Base-by-base conservation (phyloP, 495 filamentous ascomycete genomes). In the Penicillium canariense region DNA sequence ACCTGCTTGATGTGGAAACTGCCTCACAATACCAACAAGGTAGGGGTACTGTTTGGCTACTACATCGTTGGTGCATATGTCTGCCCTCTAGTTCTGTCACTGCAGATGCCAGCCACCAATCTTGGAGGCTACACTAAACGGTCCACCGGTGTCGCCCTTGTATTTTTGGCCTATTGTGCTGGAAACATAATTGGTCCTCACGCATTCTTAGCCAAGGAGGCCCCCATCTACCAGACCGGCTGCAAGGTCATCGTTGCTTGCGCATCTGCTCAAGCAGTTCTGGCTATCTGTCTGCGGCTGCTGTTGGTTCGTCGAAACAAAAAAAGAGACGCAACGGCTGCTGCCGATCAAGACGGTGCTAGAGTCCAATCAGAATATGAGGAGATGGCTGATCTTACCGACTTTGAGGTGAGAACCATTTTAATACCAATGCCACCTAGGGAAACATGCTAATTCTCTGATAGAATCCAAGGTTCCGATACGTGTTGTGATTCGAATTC, bases 81-180 rank as follows among this genome's bases (percentile, higher is more conserved):
- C 15, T 71, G 67, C 45, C 68, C 68, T 5, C 46, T 74, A 25
- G 71, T 76, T 2, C 64, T 76, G 31, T 66, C 70, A 0, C 53
- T 74, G 11, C 71, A 74, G 30, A 69, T 76, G 71, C 73, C 73
- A 6, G 63, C 71, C 17, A 72, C 60, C 7, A 76, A 76, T 51
- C 56, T 72, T 1, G 68, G 67, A 43, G 71, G 73, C 9, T 74
- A 76, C 55, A 74, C 73, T 0, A 76, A 76, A 52, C 70, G 70
- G 38, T 61, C 63, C n/a, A 76, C 73, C 3, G 60, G 62, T 47
- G 66, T 67, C 17, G 71, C 69, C 1, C 42, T 74, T 36, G 71
- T 76, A 0, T 76, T 76, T 45, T 51, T 74, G 42, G 71, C 68
- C 4, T 74, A 74, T 55, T 74, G 71, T 35, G 56, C 61, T 11